Conservation (phyloP, 805 yeast genomes). For the Spathaspora boniae region DNA sequence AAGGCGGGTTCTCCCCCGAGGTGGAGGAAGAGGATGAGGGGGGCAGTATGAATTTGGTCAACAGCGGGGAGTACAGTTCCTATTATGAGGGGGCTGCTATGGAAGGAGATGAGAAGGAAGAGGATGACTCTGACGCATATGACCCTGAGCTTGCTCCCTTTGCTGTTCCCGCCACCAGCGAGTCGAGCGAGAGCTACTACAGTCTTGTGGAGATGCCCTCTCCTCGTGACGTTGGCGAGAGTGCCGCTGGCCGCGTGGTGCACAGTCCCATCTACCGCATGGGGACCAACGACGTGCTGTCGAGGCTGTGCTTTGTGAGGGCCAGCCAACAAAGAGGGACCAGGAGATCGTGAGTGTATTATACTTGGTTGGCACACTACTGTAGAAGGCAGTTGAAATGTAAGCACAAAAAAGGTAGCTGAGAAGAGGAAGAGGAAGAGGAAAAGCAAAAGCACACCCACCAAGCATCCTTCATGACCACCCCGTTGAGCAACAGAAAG, state of each 20-base stretch:
- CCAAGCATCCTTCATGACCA: not conserved
- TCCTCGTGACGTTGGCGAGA: no score
- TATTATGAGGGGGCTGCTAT: no score
- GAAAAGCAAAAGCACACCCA: not conserved
- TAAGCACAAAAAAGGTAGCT: not conserved
- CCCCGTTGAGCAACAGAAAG: slow-evolving; percentile 27
- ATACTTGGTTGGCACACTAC: not conserved
- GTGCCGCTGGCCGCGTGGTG: no score
- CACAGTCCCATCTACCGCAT: slow-evolving; percentile 6
- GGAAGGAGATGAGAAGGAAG: slow-evolving; percentile 4
- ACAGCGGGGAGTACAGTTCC: no score
- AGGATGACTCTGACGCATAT: not conserved
- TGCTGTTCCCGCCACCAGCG: slow-evolving; percentile 2
- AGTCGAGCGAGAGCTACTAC: slow-evolving; percentile 9
- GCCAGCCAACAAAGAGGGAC: not conserved
- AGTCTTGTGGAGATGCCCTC: no score
- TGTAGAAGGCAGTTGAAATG: no score
- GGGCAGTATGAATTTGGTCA: no score
- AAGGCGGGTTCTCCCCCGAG: slow-evolving; percentile 7
- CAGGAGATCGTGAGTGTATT: slow-evolving; percentile 1
- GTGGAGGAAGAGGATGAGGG: slow-evolving; percentile 4
- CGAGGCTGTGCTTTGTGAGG: not conserved
- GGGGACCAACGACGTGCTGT: no score
- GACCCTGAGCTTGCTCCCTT: not conserved
- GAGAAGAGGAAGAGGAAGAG: not conserved